Percentiles rank a stretch among this genome's conserved stretches.
Evolutionary conservation across 495 filamentous ascomycete genomes (phyloP).

Genomic region (Xylaria cubensis): DNA sequence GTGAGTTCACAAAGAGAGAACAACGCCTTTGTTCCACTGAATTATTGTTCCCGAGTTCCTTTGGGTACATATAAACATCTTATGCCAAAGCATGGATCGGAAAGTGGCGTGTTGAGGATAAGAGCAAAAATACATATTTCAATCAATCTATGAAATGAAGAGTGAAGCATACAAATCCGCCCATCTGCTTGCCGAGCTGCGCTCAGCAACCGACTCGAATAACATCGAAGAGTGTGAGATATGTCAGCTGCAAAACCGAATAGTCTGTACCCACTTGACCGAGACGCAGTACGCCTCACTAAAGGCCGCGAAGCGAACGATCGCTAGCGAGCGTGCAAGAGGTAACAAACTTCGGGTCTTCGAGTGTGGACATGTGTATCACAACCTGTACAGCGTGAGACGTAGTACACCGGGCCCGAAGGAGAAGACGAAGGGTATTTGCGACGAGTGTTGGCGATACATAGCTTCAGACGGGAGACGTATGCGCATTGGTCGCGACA

Average conservation of each 20-base stretch:
- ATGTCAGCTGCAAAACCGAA: background rate
- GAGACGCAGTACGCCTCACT: background rate
- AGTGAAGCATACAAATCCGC: no score
- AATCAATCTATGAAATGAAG: background rate
- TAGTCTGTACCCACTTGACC: slow-evolving; percentile 2
- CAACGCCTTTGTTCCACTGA: background rate
- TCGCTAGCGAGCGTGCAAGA: background rate
- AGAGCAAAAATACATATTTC: background rate
- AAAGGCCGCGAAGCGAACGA: background rate
- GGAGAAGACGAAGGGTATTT: background rate
- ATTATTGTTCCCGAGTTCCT: background rate
- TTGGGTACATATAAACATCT: background rate
- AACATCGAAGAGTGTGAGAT: background rate
- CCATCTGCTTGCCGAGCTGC: background rate
- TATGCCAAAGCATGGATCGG: background rate
- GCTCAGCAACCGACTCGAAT: background rate
- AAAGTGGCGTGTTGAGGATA: background rate
- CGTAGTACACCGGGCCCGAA: background rate
- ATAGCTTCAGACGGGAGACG: slow-evolving; percentile 12
- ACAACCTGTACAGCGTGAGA: background rate
- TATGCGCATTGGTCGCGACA: background rate
- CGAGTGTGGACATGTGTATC: slow-evolving; percentile 18
- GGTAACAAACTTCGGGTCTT: background rate
- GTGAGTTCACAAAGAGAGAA: background rate
- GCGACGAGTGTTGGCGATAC: slow-evolving; percentile 17